Conservation (phyloP, 371 early-diverging fungal genomes). For the Syncephalastrum sp. region DNA sequence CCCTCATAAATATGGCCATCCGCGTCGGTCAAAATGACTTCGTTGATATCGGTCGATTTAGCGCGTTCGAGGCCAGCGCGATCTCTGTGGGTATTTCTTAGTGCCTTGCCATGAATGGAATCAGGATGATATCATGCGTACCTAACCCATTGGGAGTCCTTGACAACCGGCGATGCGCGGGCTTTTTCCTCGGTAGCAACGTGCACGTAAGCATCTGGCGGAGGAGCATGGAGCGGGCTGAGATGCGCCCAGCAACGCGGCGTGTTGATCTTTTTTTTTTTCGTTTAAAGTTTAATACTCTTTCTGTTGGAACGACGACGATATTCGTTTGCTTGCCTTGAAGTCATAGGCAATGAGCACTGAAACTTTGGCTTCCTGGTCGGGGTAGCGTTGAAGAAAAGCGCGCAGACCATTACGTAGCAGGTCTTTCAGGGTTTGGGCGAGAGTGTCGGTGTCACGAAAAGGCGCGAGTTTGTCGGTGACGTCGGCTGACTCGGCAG, state of each 20-base stretch:
- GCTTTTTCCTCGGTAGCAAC: slow-evolving; percentile 50
- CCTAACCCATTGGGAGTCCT: slow-evolving; percentile 70
- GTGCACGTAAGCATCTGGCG: slow-evolving; percentile 24
- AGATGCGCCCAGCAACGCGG: slow-evolving; percentile 48
- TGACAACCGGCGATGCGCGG: slow-evolving; percentile 48
- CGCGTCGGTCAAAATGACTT: slow-evolving; percentile 54
- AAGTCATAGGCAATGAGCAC: slow-evolving; percentile 41
- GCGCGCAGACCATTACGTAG: slow-evolving; percentile 38
- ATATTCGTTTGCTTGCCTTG: slow-evolving; percentile 20
- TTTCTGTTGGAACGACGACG: no score
- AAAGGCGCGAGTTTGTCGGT: slow-evolving; percentile 26
- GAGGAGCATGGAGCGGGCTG: slow-evolving; percentile 25
- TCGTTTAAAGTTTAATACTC: background rate
- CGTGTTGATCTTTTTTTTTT: slow-evolving; percentile 26
- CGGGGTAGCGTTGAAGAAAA: slow-evolving; percentile 36
- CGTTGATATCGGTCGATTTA: slow-evolving; percentile 47
- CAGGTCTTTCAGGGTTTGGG: slow-evolving; percentile 37
- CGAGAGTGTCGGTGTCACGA: slow-evolving; percentile 27
- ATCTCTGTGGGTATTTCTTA: slow-evolving; percentile 26
- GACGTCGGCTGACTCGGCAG: slow-evolving; percentile 20
- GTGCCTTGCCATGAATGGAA: no score
- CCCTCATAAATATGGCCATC: slow-evolving; percentile 58
- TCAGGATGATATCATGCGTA: slow-evolving; percentile 11
- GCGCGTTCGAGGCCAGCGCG: slow-evolving; percentile 34
- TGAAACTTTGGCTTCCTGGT: slow-evolving; percentile 40